These are phyloP conservation scores for Flaveria bidentis DNA, from an alignment of 129 eudicot species.

Conservation along the genomic window DNA sequence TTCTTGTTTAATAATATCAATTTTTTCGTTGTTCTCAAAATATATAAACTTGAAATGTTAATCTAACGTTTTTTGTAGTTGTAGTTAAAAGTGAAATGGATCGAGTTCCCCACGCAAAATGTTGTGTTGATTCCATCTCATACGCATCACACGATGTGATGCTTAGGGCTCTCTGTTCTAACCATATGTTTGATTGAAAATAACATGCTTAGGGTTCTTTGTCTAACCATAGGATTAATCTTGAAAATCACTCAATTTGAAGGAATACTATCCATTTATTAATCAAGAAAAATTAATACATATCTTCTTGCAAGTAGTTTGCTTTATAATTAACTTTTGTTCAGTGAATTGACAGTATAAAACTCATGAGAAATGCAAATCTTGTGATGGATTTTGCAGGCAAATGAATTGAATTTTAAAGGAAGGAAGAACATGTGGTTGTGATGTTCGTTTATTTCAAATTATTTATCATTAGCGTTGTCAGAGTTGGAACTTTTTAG, in stretches of 20 bases:
- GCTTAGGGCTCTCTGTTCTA: background rate
- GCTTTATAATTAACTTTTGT: background rate
- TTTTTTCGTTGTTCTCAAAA: no score
- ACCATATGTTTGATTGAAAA: background rate
- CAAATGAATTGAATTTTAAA: slow-evolving; percentile 5
- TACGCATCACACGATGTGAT: background rate
- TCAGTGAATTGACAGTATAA: background rate
- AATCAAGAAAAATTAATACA: background rate
- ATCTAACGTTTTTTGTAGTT: no score
- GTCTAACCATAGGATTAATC: background rate
- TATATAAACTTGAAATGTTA: background rate
- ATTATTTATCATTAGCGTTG: slow-evolving; percentile 30
- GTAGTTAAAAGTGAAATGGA: no score
- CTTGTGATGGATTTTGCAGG: slow-evolving; percentile 24
- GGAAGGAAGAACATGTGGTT: slow-evolving; percentile 34
- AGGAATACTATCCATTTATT: background rate
- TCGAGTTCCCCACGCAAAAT: no score
- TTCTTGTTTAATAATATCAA: no score
- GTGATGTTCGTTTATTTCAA: slow-evolving; percentile 11
- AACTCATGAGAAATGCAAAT: slow-evolving; percentile 4
- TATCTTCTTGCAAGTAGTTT: background rate
- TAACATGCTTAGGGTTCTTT: background rate
- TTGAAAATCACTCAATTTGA: background rate
- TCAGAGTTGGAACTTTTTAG: background rate
- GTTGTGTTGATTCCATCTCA: background rate